A percentile compares a stretch with the other conserved stretches of the same genome.
Conservation (phyloP, 2,329 filamentous ascomycete genomes). For the Biscogniauxia marginata region DNA sequence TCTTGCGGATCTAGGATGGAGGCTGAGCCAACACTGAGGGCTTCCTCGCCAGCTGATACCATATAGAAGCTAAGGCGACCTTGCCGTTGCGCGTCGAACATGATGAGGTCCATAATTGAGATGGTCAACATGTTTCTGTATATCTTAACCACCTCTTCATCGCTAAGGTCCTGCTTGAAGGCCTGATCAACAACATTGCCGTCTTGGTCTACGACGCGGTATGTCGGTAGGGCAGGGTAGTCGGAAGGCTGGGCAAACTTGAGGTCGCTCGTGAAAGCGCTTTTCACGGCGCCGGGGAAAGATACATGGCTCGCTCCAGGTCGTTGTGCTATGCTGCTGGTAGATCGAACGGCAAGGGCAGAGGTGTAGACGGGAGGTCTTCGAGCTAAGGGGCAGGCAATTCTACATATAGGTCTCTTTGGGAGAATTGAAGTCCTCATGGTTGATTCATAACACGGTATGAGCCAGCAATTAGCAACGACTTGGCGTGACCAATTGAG, state of each 20-base stretch:
- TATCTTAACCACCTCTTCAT: conserved; percentile 58
- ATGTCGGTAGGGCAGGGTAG: conserved; percentile 79
- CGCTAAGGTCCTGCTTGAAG: conserved; percentile 66
- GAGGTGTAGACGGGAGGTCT: conserved; percentile 12
- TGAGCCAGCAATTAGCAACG: neutral
- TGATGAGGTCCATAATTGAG: conserved; percentile 91
- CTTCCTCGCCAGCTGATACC: conserved; percentile 93
- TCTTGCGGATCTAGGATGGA: conserved; percentile 81
- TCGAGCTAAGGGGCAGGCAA: conserved; percentile 17
- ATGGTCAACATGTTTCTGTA: conserved; percentile 66
- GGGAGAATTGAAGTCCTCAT: conserved; percentile 27
- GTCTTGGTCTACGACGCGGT: conserved; percentile 87
- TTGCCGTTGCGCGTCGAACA: conserved; percentile 97
- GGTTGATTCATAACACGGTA: conserved; percentile 11
- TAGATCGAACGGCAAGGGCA: conserved; percentile 33
- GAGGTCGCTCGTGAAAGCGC: conserved; percentile 81
- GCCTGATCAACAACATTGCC: conserved; percentile 76
- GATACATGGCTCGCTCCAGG: conserved; percentile 56
- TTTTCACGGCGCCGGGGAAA: conserved; percentile 97
- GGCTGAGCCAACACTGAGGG: conserved; percentile 84
- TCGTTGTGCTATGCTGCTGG: conserved; percentile 54
- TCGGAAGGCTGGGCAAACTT: conserved; percentile 73
- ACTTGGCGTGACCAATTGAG: conserved; percentile 1
- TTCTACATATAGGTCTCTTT: conserved; percentile 21
- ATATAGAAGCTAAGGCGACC: conserved; percentile 96